phyloP scores from a whole-genome alignment of 345 rosid genomes.

The Conringia planisiliqua region DNA sequence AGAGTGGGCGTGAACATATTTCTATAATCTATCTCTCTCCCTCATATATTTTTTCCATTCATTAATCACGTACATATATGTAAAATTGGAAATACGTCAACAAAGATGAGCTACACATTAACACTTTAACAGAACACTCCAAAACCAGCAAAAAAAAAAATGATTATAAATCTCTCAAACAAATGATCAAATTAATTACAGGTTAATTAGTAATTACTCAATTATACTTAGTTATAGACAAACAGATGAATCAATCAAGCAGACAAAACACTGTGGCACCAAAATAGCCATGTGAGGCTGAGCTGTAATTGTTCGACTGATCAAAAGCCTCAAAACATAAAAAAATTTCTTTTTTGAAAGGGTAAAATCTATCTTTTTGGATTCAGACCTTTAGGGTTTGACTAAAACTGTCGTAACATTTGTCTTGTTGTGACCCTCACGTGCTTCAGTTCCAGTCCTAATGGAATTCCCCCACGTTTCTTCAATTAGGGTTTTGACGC shows the following conservation, averaged over 20 bases:
- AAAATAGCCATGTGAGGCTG: constrained; percentile 43
- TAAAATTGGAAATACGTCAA: not conserved
- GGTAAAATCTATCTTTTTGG: constrained; percentile 24
- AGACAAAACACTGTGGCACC: constrained; percentile 22
- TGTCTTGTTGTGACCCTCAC: constrained; percentile 30
- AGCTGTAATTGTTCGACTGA: constrained; percentile 38
- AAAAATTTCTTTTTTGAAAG: not conserved
- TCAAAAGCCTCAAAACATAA: constrained; percentile 28
- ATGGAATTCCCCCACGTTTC: constrained; percentile 28
- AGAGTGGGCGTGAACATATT: not conserved
- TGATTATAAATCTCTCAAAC: not conserved
- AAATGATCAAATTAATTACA: not conserved
- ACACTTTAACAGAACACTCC: not conserved
- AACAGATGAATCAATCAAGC: constrained; percentile 12
- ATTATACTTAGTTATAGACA: not conserved
- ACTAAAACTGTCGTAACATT: constrained; percentile 14
- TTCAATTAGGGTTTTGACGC: constrained; percentile 19
- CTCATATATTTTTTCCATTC: not conserved
- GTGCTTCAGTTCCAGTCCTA: constrained; percentile 27
- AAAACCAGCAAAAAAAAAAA: not conserved
- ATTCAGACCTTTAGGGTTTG: constrained; percentile 34
- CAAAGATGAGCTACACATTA: not conserved
- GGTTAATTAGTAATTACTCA: not conserved
- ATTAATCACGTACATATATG: not conserved
- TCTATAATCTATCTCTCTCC: not conserved